Evolutionary conservation across 139 green algal species (phyloP), one percentile per base, ranked within the genome.

Genomic region (Mychonastes homosphaera): DNA sequence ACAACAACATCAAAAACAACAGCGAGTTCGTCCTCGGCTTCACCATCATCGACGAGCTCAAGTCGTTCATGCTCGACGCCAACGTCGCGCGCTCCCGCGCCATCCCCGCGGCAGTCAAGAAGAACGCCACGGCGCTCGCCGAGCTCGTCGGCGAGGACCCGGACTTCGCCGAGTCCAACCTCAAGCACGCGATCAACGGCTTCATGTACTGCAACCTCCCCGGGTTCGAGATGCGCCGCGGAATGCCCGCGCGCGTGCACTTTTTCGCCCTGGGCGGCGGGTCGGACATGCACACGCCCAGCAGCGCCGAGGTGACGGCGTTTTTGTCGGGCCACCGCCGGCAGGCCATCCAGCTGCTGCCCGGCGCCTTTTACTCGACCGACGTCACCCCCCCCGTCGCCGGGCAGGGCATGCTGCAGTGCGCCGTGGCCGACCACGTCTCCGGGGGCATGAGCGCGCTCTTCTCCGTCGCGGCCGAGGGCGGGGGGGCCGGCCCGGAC

Each of bases 201-300:
- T 67, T 41, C 69, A 49, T 77, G 41, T 83, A 73, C 73, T 83
- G 76, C 73, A 83, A 82, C 71, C 52, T 69, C 52, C 73, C 63
- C 2, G 44, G 41, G 7, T 32, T 82, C 5, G 27, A 51, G 35
- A 64, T 74, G n/a, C 41, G 21, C 0, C 63, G 65, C 41, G 71
- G 67, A 23, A 6, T 62, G 16, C 33, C 47, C 19, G 51, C 56
- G n/a, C 73, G 76, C 23, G 35, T 82, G 26, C 70, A 83, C 58
- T 40, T 84, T 30, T 72, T 84, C 64, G 54, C 63, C 19, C 48
- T 87, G 6, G 80, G 80, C 47, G 65, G 44, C n/a, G 56, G 73
- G 36, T 41, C 65, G 7, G 82, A 88, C 74, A 65, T 90, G 69
- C 82, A 90, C 77, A 78, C 78, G 3, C 80, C 82, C 64, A 84